These are phyloP conservation scores for Penicillium longicatenatum DNA, from an alignment of 495 filamentous ascomycete genomes.

Conservation along the genomic window DNA sequence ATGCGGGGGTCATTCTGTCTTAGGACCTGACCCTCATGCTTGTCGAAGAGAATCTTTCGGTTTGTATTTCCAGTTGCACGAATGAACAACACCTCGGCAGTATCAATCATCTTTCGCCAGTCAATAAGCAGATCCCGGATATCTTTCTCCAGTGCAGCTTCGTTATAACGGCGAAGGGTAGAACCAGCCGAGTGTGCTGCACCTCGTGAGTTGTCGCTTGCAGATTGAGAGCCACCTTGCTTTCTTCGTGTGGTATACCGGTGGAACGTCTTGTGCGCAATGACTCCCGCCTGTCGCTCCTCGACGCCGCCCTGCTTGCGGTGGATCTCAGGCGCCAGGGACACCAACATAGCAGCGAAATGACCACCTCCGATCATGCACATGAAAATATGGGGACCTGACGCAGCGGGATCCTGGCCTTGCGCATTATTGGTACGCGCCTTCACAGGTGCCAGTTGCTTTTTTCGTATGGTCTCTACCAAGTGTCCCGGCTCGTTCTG, in stretches of 20 bases:
- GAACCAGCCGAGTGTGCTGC: constrained; percentile 93
- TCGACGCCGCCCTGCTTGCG: constrained; percentile 70
- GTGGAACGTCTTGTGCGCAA: constrained; percentile 97
- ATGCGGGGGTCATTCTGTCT: constrained; percentile 80
- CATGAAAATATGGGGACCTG: constrained; percentile 83
- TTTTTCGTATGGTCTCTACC: constrained; percentile 65
- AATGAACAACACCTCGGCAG: constrained; percentile 80
- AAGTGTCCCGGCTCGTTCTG: constrained; percentile 61
- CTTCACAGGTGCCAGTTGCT: constrained; percentile 70
- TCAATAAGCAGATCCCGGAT: constrained; percentile 74
- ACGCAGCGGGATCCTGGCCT: constrained; percentile 52
- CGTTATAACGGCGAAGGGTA: constrained; percentile 87
- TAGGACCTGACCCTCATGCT: constrained; percentile 86
- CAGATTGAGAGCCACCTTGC: constrained; percentile 91
- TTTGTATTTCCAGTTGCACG: constrained; percentile 87
- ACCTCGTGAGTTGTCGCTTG: constrained; percentile 88
- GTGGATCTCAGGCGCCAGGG: constrained; percentile 75
- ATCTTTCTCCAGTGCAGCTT: constrained; percentile 81
- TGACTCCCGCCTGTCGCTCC: constrained; percentile 77
- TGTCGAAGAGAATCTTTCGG: constrained; percentile 80
- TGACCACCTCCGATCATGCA: constrained; percentile 99
- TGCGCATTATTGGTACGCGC: constrained; percentile 43
- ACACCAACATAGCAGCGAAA: constrained; percentile 94
- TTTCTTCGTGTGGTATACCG: constrained; percentile 94
- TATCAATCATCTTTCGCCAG: constrained; percentile 83